Conservation (phyloP, 2,329 filamentous ascomycete genomes). For the Neoascochyta sp. region DNA sequence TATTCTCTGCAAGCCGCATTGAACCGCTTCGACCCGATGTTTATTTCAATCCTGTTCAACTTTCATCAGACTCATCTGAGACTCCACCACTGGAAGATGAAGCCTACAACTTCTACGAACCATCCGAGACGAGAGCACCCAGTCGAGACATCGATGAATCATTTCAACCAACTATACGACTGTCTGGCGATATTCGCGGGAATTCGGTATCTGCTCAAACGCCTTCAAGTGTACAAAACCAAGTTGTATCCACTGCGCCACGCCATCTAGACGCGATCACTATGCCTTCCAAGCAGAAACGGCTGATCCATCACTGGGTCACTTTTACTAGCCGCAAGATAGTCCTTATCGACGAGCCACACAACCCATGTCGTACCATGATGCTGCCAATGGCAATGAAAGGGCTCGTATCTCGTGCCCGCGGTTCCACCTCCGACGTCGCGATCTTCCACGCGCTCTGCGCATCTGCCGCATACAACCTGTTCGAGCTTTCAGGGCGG, state of each 20-base stretch:
- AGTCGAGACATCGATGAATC: not conserved
- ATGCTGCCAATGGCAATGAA: conserved; percentile 13
- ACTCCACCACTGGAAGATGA: not conserved
- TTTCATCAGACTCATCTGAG: not conserved
- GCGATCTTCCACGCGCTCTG: conserved; percentile 12
- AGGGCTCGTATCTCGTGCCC: conserved; percentile 5
- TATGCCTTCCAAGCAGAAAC: conserved; percentile 8
- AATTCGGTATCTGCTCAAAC: not conserved
- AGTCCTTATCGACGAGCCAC: conserved; percentile 9
- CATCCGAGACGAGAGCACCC: not conserved
- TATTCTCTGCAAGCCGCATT: conserved; percentile 3
- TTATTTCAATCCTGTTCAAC: not conserved
- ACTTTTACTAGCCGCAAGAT: conserved; percentile 11
- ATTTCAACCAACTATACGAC: not conserved
- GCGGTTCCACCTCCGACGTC: conserved; percentile 6
- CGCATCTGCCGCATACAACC: conserved; percentile 10
- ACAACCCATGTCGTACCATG: conserved; percentile 12
- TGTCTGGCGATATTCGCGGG: not conserved
- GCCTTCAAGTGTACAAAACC: not conserved
- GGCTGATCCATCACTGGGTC: conserved; percentile 11
- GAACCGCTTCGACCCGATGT: not conserved
- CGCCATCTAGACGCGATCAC: conserved; percentile 7
- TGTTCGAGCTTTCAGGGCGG: conserved; percentile 7
- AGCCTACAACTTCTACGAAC: not conserved
- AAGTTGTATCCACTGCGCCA: not conserved